Conservation (phyloP, 768 basidiomycete species). For the Rhizopogon vinicolor region DNA sequence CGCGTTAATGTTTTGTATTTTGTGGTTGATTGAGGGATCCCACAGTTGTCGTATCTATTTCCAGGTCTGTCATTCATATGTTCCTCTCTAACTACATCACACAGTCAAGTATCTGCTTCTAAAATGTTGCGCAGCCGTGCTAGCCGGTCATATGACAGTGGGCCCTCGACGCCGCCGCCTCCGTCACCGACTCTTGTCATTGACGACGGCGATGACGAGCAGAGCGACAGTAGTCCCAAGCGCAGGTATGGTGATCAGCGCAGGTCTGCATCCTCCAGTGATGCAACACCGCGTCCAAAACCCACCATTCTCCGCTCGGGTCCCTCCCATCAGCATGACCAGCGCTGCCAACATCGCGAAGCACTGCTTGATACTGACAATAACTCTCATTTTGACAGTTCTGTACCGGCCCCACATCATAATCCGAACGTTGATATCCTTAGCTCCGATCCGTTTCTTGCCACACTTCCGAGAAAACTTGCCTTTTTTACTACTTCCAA, state of each 20-base stretch:
- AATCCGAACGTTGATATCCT: slow-evolving; percentile 8
- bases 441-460: slow-evolving; percentile 9
- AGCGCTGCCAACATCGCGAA: slow-evolving; percentile 3
- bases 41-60: not conserved
- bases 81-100: not conserved
- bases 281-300: slow-evolving; percentile 46
- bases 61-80: not conserved
- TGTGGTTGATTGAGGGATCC: not conserved
- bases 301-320: slow-evolving; percentile 19
- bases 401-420: slow-evolving; percentile 5
- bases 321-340: slow-evolving; percentile 6
- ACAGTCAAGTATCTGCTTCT: slow-evolving; percentile 1
- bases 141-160: slow-evolving; percentile 17
- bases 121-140: slow-evolving; percentile 20
- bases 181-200: not conserved
- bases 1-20: too few relatives aligned
- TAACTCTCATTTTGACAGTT: slow-evolving; percentile 10
- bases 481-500: slow-evolving; percentile 31
- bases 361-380: slow-evolving; percentile 10
- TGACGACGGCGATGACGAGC: slow-evolving; percentile 7
- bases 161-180: slow-evolving; percentile 11
- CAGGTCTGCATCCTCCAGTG: slow-evolving; percentile 38
- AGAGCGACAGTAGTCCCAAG: slow-evolving; percentile 3
- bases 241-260: slow-evolving; percentile 16
- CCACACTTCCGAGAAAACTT: slow-evolving; percentile 14